Conservation (phyloP, 768 basidiomycete genomes). For the Leccinum fibrillosum region DNA sequence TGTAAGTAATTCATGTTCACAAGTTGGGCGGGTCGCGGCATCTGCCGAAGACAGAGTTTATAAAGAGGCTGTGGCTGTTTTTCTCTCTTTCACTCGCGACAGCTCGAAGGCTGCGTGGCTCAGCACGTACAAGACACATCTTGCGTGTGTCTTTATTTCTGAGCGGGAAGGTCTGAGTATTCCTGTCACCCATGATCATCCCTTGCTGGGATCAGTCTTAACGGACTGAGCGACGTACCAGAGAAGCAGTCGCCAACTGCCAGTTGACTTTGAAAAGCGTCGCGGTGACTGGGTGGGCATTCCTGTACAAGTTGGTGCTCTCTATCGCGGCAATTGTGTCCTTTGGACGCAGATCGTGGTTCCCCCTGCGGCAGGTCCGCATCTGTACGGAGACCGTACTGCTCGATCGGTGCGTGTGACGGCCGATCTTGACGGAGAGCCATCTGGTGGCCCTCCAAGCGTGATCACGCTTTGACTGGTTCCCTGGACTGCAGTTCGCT, state of each 20-base stretch:
- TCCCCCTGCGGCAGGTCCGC: background rate
- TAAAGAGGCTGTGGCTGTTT: background rate
- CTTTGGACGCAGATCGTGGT: constrained; percentile 10
- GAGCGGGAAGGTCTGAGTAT: constrained; percentile 36
- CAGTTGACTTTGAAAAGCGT: constrained; percentile 26
- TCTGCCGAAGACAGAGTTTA: background rate
- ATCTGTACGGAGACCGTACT: background rate
- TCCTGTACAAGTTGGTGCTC: background rate
- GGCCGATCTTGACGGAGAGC: no score
- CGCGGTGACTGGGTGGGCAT: constrained; percentile 24
- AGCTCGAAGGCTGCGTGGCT: constrained; percentile 30
- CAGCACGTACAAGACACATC: constrained; percentile 23
- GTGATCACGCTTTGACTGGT: background rate
- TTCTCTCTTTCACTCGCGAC: constrained; percentile 9
- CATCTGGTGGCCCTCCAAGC: background rate
- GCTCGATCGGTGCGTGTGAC: no score
- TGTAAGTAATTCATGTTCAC: no score
- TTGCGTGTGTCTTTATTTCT: constrained; percentile 16
- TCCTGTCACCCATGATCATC: constrained; percentile 27
- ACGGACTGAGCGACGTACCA: constrained; percentile 28
- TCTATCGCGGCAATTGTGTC: constrained; percentile 23
- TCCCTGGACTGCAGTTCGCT: background rate
- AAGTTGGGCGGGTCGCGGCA: no score
- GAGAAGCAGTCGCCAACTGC: constrained; percentile 22
- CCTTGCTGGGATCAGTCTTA: constrained; percentile 26